These are phyloP conservation scores for Xylariaceae sp. DNA, from an alignment of 2,329 filamentous ascomycete species.

Conservation along the genomic window DNA sequence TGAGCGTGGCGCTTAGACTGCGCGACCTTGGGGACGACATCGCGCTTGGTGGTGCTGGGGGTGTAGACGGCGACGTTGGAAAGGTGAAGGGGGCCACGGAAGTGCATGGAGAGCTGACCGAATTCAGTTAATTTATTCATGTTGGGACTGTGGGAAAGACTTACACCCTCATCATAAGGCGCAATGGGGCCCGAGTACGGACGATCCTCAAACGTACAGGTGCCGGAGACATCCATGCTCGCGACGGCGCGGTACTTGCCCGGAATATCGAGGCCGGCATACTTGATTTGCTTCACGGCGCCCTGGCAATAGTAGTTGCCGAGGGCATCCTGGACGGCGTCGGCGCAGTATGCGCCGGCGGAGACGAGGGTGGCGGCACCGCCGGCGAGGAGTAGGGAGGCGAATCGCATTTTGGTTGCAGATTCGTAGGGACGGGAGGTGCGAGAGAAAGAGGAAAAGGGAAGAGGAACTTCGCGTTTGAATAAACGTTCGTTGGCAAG, in stretches of 20 bases:
- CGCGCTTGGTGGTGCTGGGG: constrained; percentile 41
- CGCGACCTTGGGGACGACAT: constrained; percentile 24
- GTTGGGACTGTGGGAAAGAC: constrained; percentile 23
- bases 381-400: constrained; percentile 25
- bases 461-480: not conserved
- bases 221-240: constrained; percentile 50
- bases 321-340: constrained; percentile 24
- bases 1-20: constrained; percentile 38
- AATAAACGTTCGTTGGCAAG: no score
- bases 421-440: no score
- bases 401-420: constrained; percentile 22
- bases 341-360: constrained; percentile 22
- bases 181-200: constrained; percentile 57
- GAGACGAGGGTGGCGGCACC: constrained; percentile 27
- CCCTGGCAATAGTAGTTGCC: constrained; percentile 29
- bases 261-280: constrained; percentile 53
- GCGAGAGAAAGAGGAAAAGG: not conserved
- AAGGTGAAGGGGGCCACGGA: constrained; percentile 64
- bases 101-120: constrained; percentile 61
- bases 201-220: constrained; percentile 49
- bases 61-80: constrained; percentile 66
- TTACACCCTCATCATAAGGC: constrained; percentile 66
- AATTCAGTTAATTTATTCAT: constrained; percentile 9
- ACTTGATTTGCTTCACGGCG: constrained; percentile 60
- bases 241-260: constrained; percentile 62